Conservation (phyloP, 2,329 filamentous ascomycete species). For the Colletotrichum sansevieriae region DNA sequence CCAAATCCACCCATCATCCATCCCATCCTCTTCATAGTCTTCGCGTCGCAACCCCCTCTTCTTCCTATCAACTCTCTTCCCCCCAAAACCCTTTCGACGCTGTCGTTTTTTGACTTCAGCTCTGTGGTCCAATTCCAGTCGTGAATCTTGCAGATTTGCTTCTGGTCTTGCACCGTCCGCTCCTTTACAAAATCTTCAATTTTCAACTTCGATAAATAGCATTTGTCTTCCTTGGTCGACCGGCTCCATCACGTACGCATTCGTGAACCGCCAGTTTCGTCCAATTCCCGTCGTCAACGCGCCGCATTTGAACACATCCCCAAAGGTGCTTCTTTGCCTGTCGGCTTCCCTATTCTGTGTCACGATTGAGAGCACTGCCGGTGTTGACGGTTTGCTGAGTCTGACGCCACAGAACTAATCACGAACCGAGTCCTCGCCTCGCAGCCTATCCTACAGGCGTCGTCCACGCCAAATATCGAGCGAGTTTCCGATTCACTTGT, state of each 20-base stretch:
- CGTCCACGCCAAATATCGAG: constrained; percentile 31
- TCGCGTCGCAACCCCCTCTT: constrained; percentile 44
- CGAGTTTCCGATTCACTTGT: constrained; percentile 16
- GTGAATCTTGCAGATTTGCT: constrained; percentile 63
- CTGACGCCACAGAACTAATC: constrained; percentile 33
- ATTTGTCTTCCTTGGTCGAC: constrained; percentile 45
- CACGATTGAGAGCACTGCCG: not conserved
- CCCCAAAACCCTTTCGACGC: constrained; percentile 46
- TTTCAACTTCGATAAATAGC: constrained; percentile 42
- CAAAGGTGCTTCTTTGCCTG: constrained; percentile 20
- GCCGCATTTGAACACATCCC: constrained; percentile 28
- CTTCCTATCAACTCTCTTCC: constrained; percentile 49
- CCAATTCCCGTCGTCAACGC: constrained; percentile 40
- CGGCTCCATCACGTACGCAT: constrained; percentile 32
- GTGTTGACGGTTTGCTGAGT: constrained; percentile 16
- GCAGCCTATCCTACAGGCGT: constrained; percentile 20
- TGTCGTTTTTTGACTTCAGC: constrained; percentile 44
- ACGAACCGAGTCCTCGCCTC: constrained; percentile 26
- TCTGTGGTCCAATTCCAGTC: constrained; percentile 69
- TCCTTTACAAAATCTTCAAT: constrained; percentile 44
- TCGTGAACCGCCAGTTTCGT: constrained; percentile 40
- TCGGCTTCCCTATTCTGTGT: not conserved
- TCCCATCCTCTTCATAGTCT: constrained; percentile 41
- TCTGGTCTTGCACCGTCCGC: constrained; percentile 62
- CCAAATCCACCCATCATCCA: constrained; percentile 41